Evolutionary conservation across 352 stramenopile species (phyloP).

Genomic region (Phytophthora capsici): DNA sequence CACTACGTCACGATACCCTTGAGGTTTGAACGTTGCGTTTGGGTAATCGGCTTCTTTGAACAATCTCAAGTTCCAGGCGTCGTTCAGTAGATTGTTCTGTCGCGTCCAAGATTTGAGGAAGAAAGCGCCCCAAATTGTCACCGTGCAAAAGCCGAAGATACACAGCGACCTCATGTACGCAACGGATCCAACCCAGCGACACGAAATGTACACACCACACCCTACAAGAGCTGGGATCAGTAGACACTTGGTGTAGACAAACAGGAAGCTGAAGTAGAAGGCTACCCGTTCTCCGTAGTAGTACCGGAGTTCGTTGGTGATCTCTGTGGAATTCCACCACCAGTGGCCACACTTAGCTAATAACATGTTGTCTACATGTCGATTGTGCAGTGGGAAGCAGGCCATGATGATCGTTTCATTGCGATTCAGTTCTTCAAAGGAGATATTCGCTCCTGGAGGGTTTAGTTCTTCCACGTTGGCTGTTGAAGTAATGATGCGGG

Average conservation of each 20-base stretch:
- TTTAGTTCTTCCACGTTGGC: conserved; percentile 75
- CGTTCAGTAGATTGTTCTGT: conserved; percentile 83
- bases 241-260: conserved; percentile 86
- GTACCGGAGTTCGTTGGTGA: conserved; percentile 86
- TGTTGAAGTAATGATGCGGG: conserved; percentile 86
- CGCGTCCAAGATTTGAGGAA: conserved; percentile 82
- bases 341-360: conserved; percentile 74
- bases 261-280: conserved; percentile 89
- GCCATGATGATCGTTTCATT: conserved; percentile 78
- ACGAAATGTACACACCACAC: conserved; percentile 69
- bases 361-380: conserved; percentile 72
- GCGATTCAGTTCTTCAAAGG: conserved; percentile 77
- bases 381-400: conserved; percentile 88
- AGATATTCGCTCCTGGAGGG: conserved; percentile 78
- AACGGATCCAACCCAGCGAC: conserved; percentile 69
- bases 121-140: conserved; percentile 77
- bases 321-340: conserved; percentile 81
- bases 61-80: conserved; percentile 82
- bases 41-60: conserved; percentile 90
- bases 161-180: conserved; percentile 83
- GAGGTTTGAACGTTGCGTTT: conserved; percentile 78
- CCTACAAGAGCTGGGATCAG: conserved; percentile 65
- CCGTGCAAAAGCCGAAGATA: conserved; percentile 82
- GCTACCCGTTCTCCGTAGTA: conserved; percentile 86
- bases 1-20: conserved; percentile 79